Conservation (phyloP, 257 asterid genomes). For the Apocynum venetum region DNA sequence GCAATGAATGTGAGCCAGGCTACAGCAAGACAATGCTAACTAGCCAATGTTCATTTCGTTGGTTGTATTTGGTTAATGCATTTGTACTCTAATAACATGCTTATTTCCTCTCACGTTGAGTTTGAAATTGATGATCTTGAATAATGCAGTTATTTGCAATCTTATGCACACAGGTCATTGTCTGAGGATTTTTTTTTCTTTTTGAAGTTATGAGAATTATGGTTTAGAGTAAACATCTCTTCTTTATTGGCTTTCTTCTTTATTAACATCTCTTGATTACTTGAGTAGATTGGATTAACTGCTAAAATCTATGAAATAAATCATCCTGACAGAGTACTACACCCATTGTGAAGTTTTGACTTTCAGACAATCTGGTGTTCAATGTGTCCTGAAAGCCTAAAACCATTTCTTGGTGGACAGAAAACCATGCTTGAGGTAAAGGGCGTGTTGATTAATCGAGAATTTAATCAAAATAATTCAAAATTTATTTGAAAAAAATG, state of each 20-base stretch:
- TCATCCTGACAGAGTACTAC: background rate
- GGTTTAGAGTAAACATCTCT: background rate
- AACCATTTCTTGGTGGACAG: background rate
- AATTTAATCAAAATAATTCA: too few species aligned
- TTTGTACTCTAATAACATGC: background rate
- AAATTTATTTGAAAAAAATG: too few species aligned
- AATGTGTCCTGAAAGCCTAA: background rate
- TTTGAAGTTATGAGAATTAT: background rate
- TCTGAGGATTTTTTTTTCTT: background rate
- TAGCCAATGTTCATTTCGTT: background rate
- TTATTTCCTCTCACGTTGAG: background rate
- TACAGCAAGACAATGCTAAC: background rate
- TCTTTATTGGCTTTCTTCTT: background rate
- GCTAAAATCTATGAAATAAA: background rate
- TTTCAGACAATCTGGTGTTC: conserved; percentile 3
- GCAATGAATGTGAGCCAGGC: background rate
- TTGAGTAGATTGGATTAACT: background rate
- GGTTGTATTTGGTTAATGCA: background rate
- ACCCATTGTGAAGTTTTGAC: background rate
- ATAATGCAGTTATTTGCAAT: background rate
- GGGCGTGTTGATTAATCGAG: too few species aligned
- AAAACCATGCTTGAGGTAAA: background rate
- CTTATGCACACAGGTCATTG: background rate
- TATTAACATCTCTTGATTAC: background rate
- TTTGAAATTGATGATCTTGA: conserved; percentile 4